Evolutionary conservation across 2,329 filamentous ascomycete species (phyloP).

Genomic region (Sphaerulina vaccinii): DNA sequence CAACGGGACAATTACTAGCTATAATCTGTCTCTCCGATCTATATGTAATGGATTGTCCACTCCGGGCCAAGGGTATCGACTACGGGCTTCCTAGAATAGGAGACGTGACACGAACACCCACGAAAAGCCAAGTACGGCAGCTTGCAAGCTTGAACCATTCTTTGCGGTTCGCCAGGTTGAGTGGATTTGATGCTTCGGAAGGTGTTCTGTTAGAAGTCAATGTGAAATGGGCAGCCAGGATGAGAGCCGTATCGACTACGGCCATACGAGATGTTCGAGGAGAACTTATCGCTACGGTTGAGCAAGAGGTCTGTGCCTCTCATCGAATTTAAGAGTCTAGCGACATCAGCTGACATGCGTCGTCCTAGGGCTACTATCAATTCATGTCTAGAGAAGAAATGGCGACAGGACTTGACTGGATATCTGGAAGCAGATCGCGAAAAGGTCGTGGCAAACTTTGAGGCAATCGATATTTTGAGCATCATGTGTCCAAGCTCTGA

Average conservation of each 20-base stretch:
- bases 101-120: background rate
- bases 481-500: no score
- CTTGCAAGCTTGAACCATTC: background rate
- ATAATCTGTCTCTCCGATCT: slow-evolving; percentile 1
- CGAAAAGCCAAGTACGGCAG: background rate
- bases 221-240: background rate
- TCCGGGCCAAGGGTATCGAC: background rate
- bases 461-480: no score
- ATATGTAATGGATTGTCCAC: slow-evolving; percentile 1
- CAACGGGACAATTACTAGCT: background rate
- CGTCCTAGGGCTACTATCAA: background rate
- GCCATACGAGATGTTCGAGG: slow-evolving; percentile 1
- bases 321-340: no score
- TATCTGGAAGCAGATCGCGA: background rate
- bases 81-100: background rate
- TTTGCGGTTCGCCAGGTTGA: background rate
- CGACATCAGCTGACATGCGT: no score
- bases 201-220: slow-evolving; percentile 3
- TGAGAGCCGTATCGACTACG: background rate
- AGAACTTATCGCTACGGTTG: slow-evolving; percentile 6
- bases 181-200: slow-evolving; percentile 2
- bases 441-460: background rate
- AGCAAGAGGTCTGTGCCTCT: slow-evolving; percentile 3
- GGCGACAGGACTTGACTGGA: background rate
- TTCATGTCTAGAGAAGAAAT: background rate